Base-by-base conservation (phyloP, 2,329 filamentous ascomycete species). In the Cladosporium sp. region DNA sequence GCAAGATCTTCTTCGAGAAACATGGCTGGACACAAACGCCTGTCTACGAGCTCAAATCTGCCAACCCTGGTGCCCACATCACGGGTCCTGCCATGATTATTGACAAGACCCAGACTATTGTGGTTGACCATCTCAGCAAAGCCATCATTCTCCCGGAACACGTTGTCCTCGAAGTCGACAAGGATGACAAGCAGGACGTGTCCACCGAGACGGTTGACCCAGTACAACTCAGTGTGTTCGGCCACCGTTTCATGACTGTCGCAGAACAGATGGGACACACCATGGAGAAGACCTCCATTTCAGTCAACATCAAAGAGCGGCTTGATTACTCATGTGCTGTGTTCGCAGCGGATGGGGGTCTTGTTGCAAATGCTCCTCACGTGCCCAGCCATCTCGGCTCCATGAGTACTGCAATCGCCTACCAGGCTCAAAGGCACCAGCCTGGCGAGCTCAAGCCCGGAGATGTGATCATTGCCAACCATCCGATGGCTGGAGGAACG, bases 1-100 rank as follows among this genome's bases (percentile, higher is more conserved):
- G 85, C 1, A 77, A 86, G 51, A 90, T 96, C 0, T 97, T 92
- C 72, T 96, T 96, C 65, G 89, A 94, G 63, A 89, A 87, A 22
- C 37, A 39, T 6, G 90, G 91, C 1, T 83, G 91, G 30, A 77
- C 82, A 61, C 82, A 92, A 17, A 96, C 92, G 0, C 87, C 90
- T 0, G 58, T 72, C 0, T 72, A 64, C 43, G 60, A 65, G 30
- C 63, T 73, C 11, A 55, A 61, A 14, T 49, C 55, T 3, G 56
- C 73, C 3, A 43, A 38, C 3, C 54, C 61, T 4, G 67, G 69
- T 4, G 61, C 60, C 30, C 28, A 58, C 6, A 60, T 74, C 20
- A 14, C 56, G 1, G 72, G 72, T 0, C 72, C 72, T 0, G 70
- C 70, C 1, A 64, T 73, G 19, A 65, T 74, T 19, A 62, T 73